Conservation (phyloP, 306 rosid genomes). For the Geum urbanum region DNA sequence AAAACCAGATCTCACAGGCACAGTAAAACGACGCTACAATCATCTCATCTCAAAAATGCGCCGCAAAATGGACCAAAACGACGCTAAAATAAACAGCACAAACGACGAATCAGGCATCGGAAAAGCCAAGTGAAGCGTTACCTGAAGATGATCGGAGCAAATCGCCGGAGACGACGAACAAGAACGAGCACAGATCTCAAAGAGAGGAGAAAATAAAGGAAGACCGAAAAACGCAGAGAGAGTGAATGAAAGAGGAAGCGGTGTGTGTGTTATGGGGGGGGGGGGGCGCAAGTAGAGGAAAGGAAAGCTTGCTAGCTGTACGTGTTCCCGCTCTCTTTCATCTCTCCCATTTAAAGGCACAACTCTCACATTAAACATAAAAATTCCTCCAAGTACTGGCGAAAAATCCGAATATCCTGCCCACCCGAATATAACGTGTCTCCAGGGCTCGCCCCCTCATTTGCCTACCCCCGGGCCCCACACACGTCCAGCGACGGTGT, state of each 20-base stretch:
- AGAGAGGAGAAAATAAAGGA: no score
- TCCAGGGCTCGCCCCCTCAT: slow-evolving; percentile 19
- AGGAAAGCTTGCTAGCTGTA: slow-evolving; percentile 12
- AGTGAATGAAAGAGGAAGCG: neutral
- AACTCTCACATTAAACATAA: neutral
- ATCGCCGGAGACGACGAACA: slow-evolving; percentile 1
- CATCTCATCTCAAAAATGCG: slow-evolving; percentile 8
- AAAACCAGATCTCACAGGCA: slow-evolving; percentile 22
- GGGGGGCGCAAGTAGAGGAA: slow-evolving; percentile 47
- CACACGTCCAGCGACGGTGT: slow-evolving; percentile 25
- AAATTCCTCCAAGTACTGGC: neutral
- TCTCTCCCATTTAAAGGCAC: slow-evolving; percentile 28
- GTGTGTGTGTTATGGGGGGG: no score
- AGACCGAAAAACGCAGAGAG: neutral
- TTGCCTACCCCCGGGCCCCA: slow-evolving; percentile 28
- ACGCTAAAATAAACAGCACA: slow-evolving; percentile 12
- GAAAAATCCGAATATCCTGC: slow-evolving; percentile 47
- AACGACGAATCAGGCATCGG: neutral
- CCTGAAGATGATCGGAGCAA: slow-evolving; percentile 24
- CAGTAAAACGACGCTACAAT: slow-evolving; percentile 4
- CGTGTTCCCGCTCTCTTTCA: slow-evolving; percentile 52
- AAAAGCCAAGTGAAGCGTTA: slow-evolving; percentile 26
- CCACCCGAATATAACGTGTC: slow-evolving; percentile 21
- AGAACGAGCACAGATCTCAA: slow-evolving; percentile 44
- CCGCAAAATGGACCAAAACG: slow-evolving; percentile 13